phyloP scores from a whole-genome alignment of 1,284 basidiomycete genomes.

The Cutaneotrichosporon sp. region DNA sequence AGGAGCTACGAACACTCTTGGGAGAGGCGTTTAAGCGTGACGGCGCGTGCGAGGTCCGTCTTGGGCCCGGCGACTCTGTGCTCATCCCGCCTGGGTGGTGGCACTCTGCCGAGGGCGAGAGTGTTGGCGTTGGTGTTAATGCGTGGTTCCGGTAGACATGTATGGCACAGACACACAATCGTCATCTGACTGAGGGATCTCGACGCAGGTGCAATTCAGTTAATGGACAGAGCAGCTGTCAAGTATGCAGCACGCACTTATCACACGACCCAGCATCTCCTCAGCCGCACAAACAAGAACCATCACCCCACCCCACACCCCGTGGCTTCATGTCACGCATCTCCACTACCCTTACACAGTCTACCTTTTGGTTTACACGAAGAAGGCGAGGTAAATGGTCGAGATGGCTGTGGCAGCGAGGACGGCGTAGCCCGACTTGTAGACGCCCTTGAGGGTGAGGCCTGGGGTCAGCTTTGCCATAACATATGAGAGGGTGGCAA shows the following conservation, averaged over 20 bases:
- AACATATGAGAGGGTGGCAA: slow-evolving; percentile 15
- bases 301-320: neutral
- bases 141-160: slow-evolving; percentile 45
- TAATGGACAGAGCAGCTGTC: no score
- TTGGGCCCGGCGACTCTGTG: slow-evolving; percentile 40
- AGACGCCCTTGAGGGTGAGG: slow-evolving; percentile 73
- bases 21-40: slow-evolving; percentile 27
- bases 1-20: slow-evolving; percentile 16
- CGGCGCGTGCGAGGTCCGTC: slow-evolving; percentile 35
- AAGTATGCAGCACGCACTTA: neutral
- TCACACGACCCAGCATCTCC: neutral
- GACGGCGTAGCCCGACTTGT: slow-evolving; percentile 76
- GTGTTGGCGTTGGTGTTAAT: slow-evolving; percentile 39
- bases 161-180: no score
- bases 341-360: neutral
- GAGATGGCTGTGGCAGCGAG: slow-evolving; percentile 74
- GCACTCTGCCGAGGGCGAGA: slow-evolving; percentile 44
- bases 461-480: slow-evolving; percentile 57
- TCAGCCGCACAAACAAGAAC: no score
- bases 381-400: slow-evolving; percentile 58
- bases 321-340: slow-evolving; percentile 18
- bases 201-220: neutral
- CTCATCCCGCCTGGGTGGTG: slow-evolving; percentile 50
- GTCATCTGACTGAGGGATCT: neutral
- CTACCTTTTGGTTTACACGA: slow-evolving; percentile 12